Percentiles rank a stretch among this genome's conserved stretches.
phyloP scores from a whole-genome alignment of 768 basidiomycete genomes.

The Naganishia onofrii region DNA sequence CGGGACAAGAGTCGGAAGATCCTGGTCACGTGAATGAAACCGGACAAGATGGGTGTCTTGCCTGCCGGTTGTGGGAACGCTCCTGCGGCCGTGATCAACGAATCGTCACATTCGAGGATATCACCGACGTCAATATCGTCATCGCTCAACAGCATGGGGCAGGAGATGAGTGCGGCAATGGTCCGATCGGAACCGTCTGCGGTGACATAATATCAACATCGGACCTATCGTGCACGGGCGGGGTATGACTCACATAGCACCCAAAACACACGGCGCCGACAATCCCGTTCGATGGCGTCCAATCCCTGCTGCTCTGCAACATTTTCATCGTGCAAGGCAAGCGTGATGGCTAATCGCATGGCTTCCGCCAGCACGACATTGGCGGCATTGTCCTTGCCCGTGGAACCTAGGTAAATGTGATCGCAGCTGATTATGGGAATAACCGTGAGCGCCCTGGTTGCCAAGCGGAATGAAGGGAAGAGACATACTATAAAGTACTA shows the following conservation, averaged over 20 bases:
- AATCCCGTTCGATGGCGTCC: conserved; percentile 35
- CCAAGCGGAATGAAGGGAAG: background rate
- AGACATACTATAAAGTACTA: conserved; percentile 37
- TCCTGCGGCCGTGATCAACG: conserved; percentile 42
- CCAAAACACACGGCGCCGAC: conserved; percentile 39
- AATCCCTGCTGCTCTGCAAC: conserved; percentile 23
- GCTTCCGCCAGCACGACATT: conserved; percentile 37
- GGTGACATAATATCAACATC: background rate
- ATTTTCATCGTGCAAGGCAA: conserved; percentile 38
- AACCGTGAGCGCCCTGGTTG: too few species aligned
- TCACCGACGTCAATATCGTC: conserved; percentile 35
- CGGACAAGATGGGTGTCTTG: conserved; percentile 41
- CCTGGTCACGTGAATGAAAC: conserved; percentile 46
- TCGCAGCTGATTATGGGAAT: conserved; percentile 30
- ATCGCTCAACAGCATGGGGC: conserved; percentile 35
- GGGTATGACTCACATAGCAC: conserved; percentile 34
- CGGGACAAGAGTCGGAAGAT: conserved; percentile 35
- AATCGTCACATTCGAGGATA: conserved; percentile 47
- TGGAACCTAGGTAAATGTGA: conserved; percentile 40
- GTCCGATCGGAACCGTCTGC: conserved; percentile 41
- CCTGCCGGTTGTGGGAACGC: conserved; percentile 39
- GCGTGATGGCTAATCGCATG: conserved; percentile 31
- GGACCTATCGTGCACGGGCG: background rate
- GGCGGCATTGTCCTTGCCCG: conserved; percentile 33
- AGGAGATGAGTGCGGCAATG: conserved; percentile 34